These are phyloP conservation scores for Irpex sp. DNA, from an alignment of 1,284 basidiomycete species.

Conservation along the genomic window DNA sequence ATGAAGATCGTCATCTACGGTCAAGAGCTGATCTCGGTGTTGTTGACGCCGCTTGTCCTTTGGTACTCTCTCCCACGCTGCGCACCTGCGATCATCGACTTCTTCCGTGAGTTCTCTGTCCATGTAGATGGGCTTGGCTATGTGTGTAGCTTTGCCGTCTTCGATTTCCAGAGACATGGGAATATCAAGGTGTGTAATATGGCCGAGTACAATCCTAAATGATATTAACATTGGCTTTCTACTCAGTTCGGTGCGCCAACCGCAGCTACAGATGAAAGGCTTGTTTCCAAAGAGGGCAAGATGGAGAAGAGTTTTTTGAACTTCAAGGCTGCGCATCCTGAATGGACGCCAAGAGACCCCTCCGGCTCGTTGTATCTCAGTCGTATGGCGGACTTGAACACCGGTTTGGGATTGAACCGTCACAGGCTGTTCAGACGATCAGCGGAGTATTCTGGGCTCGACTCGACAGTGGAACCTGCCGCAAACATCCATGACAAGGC, in stretches of 20 bases:
- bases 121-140: constrained; percentile 96
- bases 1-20: constrained; percentile 87
- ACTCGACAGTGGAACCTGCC: constrained; percentile 20
- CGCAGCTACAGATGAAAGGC: constrained; percentile 61
- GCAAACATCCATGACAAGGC: constrained; percentile 50
- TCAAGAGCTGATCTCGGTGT: constrained; percentile 86
- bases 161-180: constrained; percentile 92
- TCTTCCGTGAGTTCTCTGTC: constrained; percentile 95
- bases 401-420: constrained; percentile 22
- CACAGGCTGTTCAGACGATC: constrained; percentile 22
- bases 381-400: constrained; percentile 69
- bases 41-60: constrained; percentile 91
- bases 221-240: background rate
- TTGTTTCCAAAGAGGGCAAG: constrained; percentile 87
- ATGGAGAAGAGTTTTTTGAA: constrained; percentile 98
- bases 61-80: constrained; percentile 90
- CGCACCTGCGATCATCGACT: constrained; percentile 88
- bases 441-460: constrained; percentile 4
- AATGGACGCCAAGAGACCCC: constrained; percentile 90
- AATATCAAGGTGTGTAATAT: constrained; percentile 63
- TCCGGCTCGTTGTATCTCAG: constrained; percentile 83
- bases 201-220: background rate
- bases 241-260: constrained; percentile 75
- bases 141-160: constrained; percentile 97
- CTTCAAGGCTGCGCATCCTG: constrained; percentile 95